These are phyloP conservation scores for Pythium aquatile DNA, from an alignment of 352 stramenopile genomes.

Conservation along the genomic window DNA sequence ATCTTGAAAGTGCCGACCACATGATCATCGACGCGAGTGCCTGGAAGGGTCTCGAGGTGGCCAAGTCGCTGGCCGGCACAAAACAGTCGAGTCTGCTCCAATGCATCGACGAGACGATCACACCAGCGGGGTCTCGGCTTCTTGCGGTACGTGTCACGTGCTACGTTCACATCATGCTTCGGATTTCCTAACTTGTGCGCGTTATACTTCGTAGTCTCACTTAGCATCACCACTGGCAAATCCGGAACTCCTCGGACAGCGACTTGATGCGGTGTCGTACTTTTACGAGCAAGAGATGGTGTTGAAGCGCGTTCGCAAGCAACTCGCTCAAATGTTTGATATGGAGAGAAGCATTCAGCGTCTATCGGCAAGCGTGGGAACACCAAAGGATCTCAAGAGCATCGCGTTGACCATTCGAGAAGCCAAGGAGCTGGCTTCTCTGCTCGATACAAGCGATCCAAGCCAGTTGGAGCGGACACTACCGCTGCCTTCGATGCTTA, in stretches of 20 bases:
- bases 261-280: constrained; percentile 53
- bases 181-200: too few relatives aligned
- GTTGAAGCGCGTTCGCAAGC: constrained; percentile 48
- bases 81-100: constrained; percentile 64
- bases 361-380: constrained; percentile 53
- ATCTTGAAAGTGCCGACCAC: constrained; percentile 64
- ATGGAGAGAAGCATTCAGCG: constrained; percentile 72
- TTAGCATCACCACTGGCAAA: constrained; percentile 64
- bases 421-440: constrained; percentile 32
- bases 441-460: neutral
- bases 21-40: constrained; percentile 82
- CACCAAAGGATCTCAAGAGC: constrained; percentile 71
- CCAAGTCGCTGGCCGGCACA: constrained; percentile 54
- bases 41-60: constrained; percentile 69
- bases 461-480: constrained; percentile 29
- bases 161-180: too few relatives aligned
- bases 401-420: constrained; percentile 58
- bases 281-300: constrained; percentile 49
- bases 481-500: constrained; percentile 21
- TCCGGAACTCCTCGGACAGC: constrained; percentile 41
- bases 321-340: constrained; percentile 59
- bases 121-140: constrained; percentile 59
- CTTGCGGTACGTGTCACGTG: constrained; percentile 41
- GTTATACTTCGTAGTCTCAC: constrained; percentile 38
- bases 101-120: constrained; percentile 63